Base-by-base conservation (phyloP, 352 stramenopile genomes). In the Phytophthora parvispora region DNA sequence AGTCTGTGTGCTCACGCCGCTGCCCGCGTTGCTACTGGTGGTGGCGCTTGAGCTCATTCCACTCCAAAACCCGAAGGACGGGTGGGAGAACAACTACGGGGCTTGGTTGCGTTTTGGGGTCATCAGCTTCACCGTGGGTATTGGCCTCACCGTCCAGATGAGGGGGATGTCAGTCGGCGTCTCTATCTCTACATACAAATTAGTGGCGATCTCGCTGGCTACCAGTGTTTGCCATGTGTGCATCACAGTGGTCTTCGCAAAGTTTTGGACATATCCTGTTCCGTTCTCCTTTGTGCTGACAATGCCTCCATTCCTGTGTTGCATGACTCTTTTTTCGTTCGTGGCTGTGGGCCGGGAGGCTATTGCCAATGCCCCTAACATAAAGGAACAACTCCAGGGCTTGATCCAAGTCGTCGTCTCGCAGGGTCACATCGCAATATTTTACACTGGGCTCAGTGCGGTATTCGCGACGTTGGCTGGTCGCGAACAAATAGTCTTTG, bases 41-140 rank as follows among this genome's bases (percentile, higher is more conserved):
- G 55, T 63, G 5, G 9, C n/a, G 12, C 27, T 63, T 34, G 55
- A 63, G 18, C 38, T 61, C n/a, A 52, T 61, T 42, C 54, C 54
- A 4, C 54, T 61, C 22, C 54, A 61, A 31, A 38, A 52, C 4
- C 54, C 54, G 20, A 28, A 40, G 24, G 25, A 48, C 27, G 54
- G 38, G 42, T 61, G 54, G 54, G 18, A 27, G 13, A 61, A 42
- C 2, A 61, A 61, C n/a, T 61, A 52, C 25, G 42, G 42, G n/a
- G 42, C 42, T 9, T 49, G 38, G 54, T 32, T 61, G n/a, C 54
- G 54, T 12, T 51, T 52, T 61, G 54, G 38, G 3, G 12, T 61
- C 3, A 43, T 61, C n/a, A 61, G 54, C 27, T 61, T 61, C n/a
- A 52, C 54, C 2, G 54, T 61, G 28, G 38, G 36, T 9, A 2